Base-by-base conservation (phyloP, 352 stramenopile species). In the Pythium dissotocum region DNA sequence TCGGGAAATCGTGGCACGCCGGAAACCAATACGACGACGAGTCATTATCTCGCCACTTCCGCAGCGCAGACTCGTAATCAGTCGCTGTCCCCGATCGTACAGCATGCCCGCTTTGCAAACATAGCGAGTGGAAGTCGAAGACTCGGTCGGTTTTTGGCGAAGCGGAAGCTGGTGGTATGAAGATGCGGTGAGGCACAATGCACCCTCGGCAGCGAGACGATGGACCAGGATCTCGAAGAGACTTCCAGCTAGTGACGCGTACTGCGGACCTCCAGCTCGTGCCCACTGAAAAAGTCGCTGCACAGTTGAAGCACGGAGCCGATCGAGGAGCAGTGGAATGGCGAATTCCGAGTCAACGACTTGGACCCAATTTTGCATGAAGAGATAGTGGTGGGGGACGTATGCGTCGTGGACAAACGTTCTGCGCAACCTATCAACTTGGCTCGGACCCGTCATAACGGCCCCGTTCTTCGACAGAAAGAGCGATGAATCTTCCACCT, bases 21-120 rank as follows among this genome's bases (percentile, higher is more conserved):
- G 69, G 63, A 35, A 63, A 69, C 69, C 69, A 75, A 44, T 75
- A 75, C 63, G 28, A 35, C 38, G 42, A 60, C 6, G 62, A 30
- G 2, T 40, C 44, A 21, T 67, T 52, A 32, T 63, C 44, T 32
- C 49, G 24, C 63, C 69, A 75, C 30, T 52, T 4, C 28, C 2
- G 21, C 0, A 75, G 40, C 5, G 30, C 6, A 9, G 26, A 30
- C 38, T 71, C 35, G 54, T 63, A 75, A 38, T 71, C 32, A 10
- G 16, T 21, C 9, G 12, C 12, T 9, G 30, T 49, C 12, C 58
- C 58, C 10, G 32, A 42, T 6, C 55, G 30, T 21, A 71, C 28
- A 4, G 36, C 24, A 30, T 42, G 40, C 12, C 56, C 55, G 2
- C 1, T 30, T 42, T 49, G 8, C 28, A 73, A 21, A 7, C 10